phyloP scores from a whole-genome alignment of 306 rosid genomes.

The Corylus heterophylla region DNA sequence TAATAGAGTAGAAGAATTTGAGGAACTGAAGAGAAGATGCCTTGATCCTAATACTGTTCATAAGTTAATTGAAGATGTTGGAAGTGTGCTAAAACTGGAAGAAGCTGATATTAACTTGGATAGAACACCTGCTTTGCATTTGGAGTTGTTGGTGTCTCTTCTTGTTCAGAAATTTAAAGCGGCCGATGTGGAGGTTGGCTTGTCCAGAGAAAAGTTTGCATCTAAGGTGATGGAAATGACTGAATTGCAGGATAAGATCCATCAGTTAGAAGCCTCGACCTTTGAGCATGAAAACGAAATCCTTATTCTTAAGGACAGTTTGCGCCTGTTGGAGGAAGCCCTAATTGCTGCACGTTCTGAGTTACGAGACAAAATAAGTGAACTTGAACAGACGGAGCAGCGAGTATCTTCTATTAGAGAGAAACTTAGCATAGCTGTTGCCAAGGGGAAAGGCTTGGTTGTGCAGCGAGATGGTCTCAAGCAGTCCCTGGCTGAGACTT shows the following conservation, averaged over 20 bases:
- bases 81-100: slow-evolving; percentile 51
- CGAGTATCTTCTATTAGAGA: slow-evolving; percentile 80
- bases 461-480: slow-evolving; percentile 91
- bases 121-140: slow-evolving; percentile 49
- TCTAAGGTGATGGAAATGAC: slow-evolving; percentile 50
- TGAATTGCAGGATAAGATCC: slow-evolving; percentile 58
- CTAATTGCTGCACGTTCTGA: slow-evolving; percentile 53
- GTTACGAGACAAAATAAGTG: slow-evolving; percentile 56
- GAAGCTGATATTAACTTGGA: slow-evolving; percentile 34
- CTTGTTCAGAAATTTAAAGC: slow-evolving; percentile 71
- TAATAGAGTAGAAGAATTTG: slow-evolving; percentile 54
- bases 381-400: slow-evolving; percentile 82
- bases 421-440: slow-evolving; percentile 93
- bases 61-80: slow-evolving; percentile 61
- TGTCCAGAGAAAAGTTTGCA: slow-evolving; percentile 49
- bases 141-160: slow-evolving; percentile 56
- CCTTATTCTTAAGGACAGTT: slow-evolving; percentile 72
- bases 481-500: slow-evolving; percentile 75
- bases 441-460: slow-evolving; percentile 94
- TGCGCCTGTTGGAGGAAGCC: slow-evolving; percentile 67
- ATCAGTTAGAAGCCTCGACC: slow-evolving; percentile 41
- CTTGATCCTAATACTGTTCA: slow-evolving; percentile 53
- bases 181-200: slow-evolving; percentile 54
- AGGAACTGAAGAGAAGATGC: slow-evolving; percentile 57
- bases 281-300: slow-evolving; percentile 74